Evolutionary conservation across 2,329 filamentous ascomycete genomes (phyloP).

Genomic region (Scytalidium lignicola): DNA sequence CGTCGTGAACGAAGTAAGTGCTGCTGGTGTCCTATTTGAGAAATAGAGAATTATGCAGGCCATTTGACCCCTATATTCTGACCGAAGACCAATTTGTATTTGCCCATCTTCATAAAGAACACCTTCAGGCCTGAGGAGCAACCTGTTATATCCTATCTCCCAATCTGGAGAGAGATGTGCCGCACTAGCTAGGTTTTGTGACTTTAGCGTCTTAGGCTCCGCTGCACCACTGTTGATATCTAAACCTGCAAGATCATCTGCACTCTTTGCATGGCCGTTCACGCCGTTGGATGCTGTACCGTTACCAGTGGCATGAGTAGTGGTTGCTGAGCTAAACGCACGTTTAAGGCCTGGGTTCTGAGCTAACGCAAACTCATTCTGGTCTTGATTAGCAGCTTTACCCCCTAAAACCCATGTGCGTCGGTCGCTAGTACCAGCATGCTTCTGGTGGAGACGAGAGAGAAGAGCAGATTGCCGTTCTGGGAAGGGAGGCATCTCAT

Average conservation of each 20-base stretch:
- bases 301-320: conserved; percentile 39
- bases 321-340: conserved; percentile 63
- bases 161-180: conserved; percentile 91
- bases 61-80: conserved; percentile 92
- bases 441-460: conserved; percentile 90
- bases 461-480: conserved; percentile 88
- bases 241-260: conserved; percentile 71
- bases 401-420: conserved; percentile 97
- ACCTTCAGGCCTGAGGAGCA: conserved; percentile 77
- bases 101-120: conserved; percentile 93
- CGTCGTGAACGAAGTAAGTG: conserved; percentile 89
- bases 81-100: conserved; percentile 85
- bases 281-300: conserved; percentile 41
- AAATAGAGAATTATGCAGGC: conserved; percentile 96
- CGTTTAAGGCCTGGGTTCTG: conserved; percentile 81
- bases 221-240: conserved; percentile 58
- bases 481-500: conserved; percentile 98
- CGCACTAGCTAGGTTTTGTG: conserved; percentile 84
- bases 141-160: conserved; percentile 81
- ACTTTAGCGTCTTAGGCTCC: conserved; percentile 54
- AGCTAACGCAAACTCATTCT: conserved; percentile 72
- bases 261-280: conserved; percentile 46
- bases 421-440: conserved; percentile 87
- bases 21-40: conserved; percentile 82
- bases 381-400: conserved; percentile 84